Conservation (phyloP, 2,329 filamentous ascomycete genomes). For the Neofusicoccum umdonicola region DNA sequence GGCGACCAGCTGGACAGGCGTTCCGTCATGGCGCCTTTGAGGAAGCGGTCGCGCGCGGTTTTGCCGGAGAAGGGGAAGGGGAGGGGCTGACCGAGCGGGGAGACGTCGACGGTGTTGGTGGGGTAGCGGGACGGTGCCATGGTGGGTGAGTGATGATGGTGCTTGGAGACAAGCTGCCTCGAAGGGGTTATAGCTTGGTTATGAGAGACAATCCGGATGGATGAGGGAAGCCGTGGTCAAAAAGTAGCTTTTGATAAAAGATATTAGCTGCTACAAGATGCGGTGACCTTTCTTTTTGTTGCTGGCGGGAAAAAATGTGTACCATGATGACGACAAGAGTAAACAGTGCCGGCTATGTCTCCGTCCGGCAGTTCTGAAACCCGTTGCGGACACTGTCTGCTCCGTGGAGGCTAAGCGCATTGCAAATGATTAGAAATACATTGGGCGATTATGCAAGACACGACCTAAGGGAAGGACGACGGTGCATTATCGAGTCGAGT, state of each 20-base stretch:
- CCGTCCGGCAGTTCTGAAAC: too few relatives aligned
- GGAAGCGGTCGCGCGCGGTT: slow-evolving; percentile 62
- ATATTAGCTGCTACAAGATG: neutral
- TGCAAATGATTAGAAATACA: neutral
- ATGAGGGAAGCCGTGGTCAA: neutral
- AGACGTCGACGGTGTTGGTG: slow-evolving; percentile 39
- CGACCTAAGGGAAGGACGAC: too few relatives aligned
- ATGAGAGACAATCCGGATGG: neutral
- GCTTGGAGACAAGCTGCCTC: neutral
- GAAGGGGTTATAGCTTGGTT: neutral
- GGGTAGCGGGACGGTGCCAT: slow-evolving; percentile 43
- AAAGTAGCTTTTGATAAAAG: too few relatives aligned
- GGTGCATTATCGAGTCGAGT: too few relatives aligned
- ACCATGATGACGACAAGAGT: neutral
- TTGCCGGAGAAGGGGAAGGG: slow-evolving; percentile 49
- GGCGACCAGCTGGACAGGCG: slow-evolving; percentile 60
- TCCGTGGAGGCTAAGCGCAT: neutral
- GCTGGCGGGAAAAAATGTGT: neutral
- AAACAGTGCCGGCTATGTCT: too few relatives aligned
- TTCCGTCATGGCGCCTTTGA: slow-evolving; percentile 69
- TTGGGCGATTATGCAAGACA: too few relatives aligned
- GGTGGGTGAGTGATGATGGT: slow-evolving; percentile 11
- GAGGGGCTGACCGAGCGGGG: slow-evolving; percentile 44
- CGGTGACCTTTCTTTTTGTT: too few relatives aligned
- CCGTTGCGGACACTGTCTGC: too few relatives aligned